A percentile compares a stretch with the other conserved stretches of the same genome.
Conservation (phyloP, 805 yeast species). For the Ascoidea rubescens region DNA sequence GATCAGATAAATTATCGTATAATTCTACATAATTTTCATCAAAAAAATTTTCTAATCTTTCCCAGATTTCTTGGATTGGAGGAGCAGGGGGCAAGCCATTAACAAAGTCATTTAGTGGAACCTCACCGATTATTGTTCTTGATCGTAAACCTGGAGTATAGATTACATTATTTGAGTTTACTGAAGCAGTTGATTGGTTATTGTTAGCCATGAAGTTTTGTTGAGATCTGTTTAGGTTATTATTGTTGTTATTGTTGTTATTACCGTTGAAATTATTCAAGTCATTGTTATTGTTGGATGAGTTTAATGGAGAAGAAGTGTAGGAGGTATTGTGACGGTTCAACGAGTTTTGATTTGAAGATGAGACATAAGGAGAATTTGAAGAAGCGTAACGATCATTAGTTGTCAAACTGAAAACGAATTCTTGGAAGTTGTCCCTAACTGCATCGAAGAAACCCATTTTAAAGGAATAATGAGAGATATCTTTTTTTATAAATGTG, state of each 20-base stretch:
- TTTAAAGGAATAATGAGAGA: background rate
- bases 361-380: background rate
- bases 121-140: slow-evolving; percentile 5
- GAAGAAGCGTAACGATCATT: slow-evolving; percentile 11
- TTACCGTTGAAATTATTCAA: no score
- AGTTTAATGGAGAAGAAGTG: no score
- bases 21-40: slow-evolving; percentile 70
- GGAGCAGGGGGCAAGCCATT: background rate
- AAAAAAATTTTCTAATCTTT: slow-evolving; percentile 7
- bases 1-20: slow-evolving; percentile 60
- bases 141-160: slow-evolving; percentile 9
- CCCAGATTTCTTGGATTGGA: slow-evolving; percentile 9
- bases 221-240: background rate
- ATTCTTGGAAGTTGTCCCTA: slow-evolving; percentile 9
- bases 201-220: background rate
- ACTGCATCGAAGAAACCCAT: slow-evolving; percentile 9
- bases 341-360: no score
- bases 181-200: background rate
- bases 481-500: background rate
- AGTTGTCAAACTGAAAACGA: slow-evolving; percentile 9
- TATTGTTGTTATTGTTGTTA: background rate
- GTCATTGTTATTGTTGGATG: no score
- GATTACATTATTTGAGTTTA: slow-evolving; percentile 1
- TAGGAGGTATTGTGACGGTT: background rate
- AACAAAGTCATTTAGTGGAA: slow-evolving; percentile 8